A percentile compares a stretch with the other conserved stretches of the same genome.
These are phyloP conservation scores for Bryoerythrophyllum caledonicum DNA, from an alignment of 225 moss, liverwort and hornwort genomes.

Conservation along the genomic window DNA sequence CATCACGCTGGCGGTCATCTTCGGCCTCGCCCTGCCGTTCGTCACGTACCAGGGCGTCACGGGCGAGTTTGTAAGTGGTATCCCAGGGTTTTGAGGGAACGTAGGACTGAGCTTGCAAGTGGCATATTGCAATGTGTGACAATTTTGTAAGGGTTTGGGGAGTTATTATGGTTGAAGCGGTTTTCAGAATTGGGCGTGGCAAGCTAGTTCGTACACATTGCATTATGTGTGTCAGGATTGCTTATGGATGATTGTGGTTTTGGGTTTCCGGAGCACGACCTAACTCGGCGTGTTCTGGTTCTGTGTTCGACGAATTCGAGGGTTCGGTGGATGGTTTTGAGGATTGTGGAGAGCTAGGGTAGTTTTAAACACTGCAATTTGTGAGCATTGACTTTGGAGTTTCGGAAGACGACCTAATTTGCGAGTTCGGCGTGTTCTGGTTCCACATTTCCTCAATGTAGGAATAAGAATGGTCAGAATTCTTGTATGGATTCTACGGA, in stretches of 20 bases:
- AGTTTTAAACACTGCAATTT: not conserved
- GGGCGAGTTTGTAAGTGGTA: constrained; percentile 75
- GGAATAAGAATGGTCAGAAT: not conserved
- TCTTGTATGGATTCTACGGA: not conserved
- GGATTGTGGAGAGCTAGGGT: constrained; percentile 10
- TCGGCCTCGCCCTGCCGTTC: constrained; percentile 71
- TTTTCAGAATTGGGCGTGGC: not conserved
- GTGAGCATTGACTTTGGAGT: not conserved
- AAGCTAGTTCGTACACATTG: too few relatives aligned
- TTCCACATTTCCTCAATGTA: not conserved
- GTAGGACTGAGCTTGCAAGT: not conserved
- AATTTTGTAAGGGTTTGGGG: too few relatives aligned
- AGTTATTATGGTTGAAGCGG: not conserved
- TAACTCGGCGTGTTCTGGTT: too few relatives aligned
- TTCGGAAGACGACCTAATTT: constrained; percentile 14
- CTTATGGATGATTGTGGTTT: not conserved
- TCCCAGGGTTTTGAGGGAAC: not conserved
- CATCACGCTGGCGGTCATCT: constrained; percentile 66
- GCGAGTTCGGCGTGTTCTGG: not conserved
- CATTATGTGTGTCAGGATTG: not conserved
- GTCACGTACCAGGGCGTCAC: constrained; percentile 73
- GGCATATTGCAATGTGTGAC: not conserved
- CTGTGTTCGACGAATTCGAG: not conserved
- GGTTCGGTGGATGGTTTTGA: not conserved
- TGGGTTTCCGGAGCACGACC: not conserved